Base-by-base conservation (phyloP, 108 stramenopile genomes). In the Pseudonitzschia multiseries region DNA sequence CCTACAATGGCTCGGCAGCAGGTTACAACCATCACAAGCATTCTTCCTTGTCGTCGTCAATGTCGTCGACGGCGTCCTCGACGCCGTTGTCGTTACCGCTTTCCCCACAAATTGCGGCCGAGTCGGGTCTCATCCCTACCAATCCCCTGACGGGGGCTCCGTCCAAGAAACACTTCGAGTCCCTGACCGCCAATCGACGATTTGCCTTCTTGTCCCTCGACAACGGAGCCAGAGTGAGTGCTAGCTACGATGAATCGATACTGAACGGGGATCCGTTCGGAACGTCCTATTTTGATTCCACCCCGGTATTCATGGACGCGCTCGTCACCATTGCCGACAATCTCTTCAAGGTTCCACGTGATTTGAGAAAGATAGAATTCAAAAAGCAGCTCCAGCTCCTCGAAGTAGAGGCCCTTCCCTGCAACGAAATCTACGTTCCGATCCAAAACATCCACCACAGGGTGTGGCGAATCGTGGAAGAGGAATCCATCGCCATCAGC, bases 391-490 rank as follows among this genome's bases (percentile, higher is more conserved):
- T 96, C 26, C 61, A 73, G 20, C 59, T 72, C 12, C 75, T 96
- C 54, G 93, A 93, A 64, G 80, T 85, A 8, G 86, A 88, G 50
- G 69, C 87, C 24, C 71, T 96, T 46, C 96, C 96, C 17, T 84
- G 80, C 57, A 93, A 93, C 68, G 83, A 84, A 9, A 83, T 95
- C 20, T 96, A 96, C 83, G 48, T 96, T 10, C 97, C 97, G 13
- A 70, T 95, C 9, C 77, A 76, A 57, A 79, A 93, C 62, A 65
- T 73, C 41, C 67, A 87, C 43, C 94, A 96, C 79, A 81, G 94
- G 44, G 92, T 96, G 2, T 96, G 93, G 93, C 74, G 94, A 36
- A 87, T 94, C 32, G 89, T 89, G 20, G 72, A 83, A 4, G 83
- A 89, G 48, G 97, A 98, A 82, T 82, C 82, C 54, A 82, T 96